Base-by-base conservation (phyloP, 176 grass and related monocot genomes). In the Canna indica region DNA sequence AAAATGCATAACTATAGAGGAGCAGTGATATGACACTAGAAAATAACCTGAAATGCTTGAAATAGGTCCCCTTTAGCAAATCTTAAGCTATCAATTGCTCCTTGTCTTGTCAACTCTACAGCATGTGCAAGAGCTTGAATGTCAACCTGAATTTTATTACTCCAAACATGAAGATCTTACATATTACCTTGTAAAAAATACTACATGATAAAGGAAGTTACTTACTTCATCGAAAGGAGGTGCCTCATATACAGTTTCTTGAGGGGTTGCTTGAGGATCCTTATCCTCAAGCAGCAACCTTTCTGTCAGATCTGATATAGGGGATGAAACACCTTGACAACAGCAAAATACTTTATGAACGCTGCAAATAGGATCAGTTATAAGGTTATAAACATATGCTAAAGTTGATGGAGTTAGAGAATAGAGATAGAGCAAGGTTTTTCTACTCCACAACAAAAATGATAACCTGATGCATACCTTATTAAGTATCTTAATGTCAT, bases 121-220 rank as follows among this genome's bases (percentile, higher is more conserved):
- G 94, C 90, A 81, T 99, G 89, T 66, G 90, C 90, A 69, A 99
- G 82, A 69, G 86, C 89, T 93, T 99, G 94, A 82, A 99, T 86
- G 59, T 99, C 94, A 86, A 99, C 86, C 94, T 99, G 76, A 82
- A 73, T 75, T 48, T 64, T 66, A 62, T 10, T 45, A 27, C 25
- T 28, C n/a, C 20, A 73, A 85, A 67, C 73, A 72, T 68, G 86
- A 76, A 84, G 77, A 28, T 46, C 57, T 18, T 62, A 42, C 47
- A 76, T 6, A 75, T 30, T 78, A 39, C 25, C 38, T 50, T 78
- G 22, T 62, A 69, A 36, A 70, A 14, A 57, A 34, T 53, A 83
- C 57, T 36, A 26, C 16, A 45, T 78, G 63, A 69, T 34, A 13
- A 74, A 76, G 22, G 62, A 73, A 41, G 25, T 45, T 39, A 72